Evolutionary conservation across 176 grass and related monocot species (phyloP).

Genomic region (Carex parvula): DNA sequence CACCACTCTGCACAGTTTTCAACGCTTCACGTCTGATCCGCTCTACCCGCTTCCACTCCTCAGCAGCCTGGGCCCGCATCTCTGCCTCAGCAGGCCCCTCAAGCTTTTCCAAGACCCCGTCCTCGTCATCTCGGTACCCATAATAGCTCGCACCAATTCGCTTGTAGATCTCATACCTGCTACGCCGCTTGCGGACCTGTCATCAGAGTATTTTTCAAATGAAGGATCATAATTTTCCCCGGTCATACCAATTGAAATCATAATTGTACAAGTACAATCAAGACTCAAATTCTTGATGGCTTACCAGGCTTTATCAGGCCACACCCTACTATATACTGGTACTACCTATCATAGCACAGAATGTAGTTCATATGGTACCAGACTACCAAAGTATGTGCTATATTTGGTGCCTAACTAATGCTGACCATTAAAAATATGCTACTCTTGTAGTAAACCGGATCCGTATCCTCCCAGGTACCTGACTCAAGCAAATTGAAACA

Average conservation of each 20-base stretch:
- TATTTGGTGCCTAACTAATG: not conserved
- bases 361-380: not conserved
- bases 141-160: constrained; percentile 89
- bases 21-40: constrained; percentile 66
- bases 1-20: constrained; percentile 74
- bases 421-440: not conserved
- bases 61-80: constrained; percentile 46
- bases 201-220: not conserved
- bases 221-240: not conserved
- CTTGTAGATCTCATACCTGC: constrained; percentile 91
- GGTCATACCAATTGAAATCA: not conserved
- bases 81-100: constrained; percentile 61
- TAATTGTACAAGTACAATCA: not conserved
- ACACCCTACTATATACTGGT: not conserved
- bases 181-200: constrained; percentile 58
- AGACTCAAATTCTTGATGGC: constrained; percentile 1
- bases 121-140: constrained; percentile 91
- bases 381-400: not conserved
- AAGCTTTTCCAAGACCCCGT: constrained; percentile 78
- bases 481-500: too few relatives aligned
- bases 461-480: too few relatives aligned
- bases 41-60: constrained; percentile 74
- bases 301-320: not conserved
- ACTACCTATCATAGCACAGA: not conserved
- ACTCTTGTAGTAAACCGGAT: not conserved